Conservation (phyloP, 129 eudicot genomes). For the Ambrosia artemisiifolia region DNA sequence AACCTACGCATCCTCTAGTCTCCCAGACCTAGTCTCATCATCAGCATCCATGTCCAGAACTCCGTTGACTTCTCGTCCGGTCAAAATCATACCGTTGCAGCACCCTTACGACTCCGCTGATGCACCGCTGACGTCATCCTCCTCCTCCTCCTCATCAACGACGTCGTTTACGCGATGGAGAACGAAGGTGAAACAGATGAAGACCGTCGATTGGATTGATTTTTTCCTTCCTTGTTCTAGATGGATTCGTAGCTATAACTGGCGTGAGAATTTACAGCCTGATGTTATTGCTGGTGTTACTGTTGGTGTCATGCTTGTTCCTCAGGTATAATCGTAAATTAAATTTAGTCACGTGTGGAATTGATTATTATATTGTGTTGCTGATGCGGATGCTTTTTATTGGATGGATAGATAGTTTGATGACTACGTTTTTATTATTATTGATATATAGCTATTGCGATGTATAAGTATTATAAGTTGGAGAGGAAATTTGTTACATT, state of each 20-base stretch:
- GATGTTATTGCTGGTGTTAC: constrained; percentile 91
- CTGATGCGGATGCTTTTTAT: constrained; percentile 13
- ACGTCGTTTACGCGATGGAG: constrained; percentile 48
- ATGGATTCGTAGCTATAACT: constrained; percentile 76
- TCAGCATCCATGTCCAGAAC: constrained; percentile 18
- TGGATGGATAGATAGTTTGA: constrained; percentile 11
- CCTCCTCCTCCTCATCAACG: constrained; percentile 29
- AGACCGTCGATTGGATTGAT: constrained; percentile 59
- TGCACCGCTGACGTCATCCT: constrained; percentile 33
- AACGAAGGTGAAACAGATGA: constrained; percentile 61
- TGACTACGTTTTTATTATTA: not conserved
- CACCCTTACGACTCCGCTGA: constrained; percentile 42
- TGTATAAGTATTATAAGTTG: not conserved
- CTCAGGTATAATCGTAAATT: constrained; percentile 57
- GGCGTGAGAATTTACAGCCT: constrained; percentile 63
- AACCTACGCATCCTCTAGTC: constrained; percentile 69
- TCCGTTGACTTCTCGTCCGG: constrained; percentile 41
- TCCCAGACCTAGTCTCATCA: constrained; percentile 25
- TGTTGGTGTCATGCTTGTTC: constrained; percentile 94
- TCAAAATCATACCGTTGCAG: constrained; percentile 67
- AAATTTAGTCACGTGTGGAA: not conserved
- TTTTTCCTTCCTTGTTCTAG: constrained; percentile 73
- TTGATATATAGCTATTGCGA: no score
- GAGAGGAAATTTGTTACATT: not conserved
- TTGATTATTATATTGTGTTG: not conserved